Evolutionary conservation across 163 green algal species (phyloP).

Genomic region (Botryococcus braunii): DNA sequence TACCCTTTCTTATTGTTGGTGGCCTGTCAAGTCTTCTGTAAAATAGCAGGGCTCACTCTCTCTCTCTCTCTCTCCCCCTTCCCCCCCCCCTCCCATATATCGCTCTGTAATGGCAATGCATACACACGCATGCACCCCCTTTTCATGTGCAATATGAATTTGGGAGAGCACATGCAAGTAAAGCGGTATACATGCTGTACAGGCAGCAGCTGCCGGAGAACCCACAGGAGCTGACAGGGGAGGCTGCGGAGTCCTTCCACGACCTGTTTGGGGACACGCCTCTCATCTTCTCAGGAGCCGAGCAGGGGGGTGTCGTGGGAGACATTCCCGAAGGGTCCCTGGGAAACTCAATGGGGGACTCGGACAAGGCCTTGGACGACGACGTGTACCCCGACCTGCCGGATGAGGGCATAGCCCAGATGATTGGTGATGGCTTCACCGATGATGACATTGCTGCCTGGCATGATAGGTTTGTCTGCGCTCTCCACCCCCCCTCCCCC

Average conservation of each 20-base stretch:
- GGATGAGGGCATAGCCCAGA: neutral
- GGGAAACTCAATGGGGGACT: neutral
- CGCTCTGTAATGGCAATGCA: no score
- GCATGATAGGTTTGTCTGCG: neutral
- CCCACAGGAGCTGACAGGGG: neutral
- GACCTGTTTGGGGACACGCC: constrained; percentile 7
- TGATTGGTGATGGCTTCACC: constrained; percentile 8
- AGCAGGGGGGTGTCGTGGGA: neutral
- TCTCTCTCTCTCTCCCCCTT: no score
- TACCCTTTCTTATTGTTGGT: no score
- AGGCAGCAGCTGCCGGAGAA: neutral
- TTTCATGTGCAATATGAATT: no score
- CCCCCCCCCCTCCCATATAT: no score
- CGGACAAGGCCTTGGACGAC: neutral
- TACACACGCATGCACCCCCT: no score
- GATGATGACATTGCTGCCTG: neutral
- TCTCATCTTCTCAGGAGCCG: no score
- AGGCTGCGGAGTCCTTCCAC: neutral
- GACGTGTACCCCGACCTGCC: neutral
- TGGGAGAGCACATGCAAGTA: no score
- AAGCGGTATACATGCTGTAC: no score
- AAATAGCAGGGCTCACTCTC: no score
- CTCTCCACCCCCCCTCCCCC: neutral
- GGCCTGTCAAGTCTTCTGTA: no score
- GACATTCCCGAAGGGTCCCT: no score